These are phyloP conservation scores for Linderniella brevidens DNA, from an alignment of 257 asterid species.

Conservation along the genomic window DNA sequence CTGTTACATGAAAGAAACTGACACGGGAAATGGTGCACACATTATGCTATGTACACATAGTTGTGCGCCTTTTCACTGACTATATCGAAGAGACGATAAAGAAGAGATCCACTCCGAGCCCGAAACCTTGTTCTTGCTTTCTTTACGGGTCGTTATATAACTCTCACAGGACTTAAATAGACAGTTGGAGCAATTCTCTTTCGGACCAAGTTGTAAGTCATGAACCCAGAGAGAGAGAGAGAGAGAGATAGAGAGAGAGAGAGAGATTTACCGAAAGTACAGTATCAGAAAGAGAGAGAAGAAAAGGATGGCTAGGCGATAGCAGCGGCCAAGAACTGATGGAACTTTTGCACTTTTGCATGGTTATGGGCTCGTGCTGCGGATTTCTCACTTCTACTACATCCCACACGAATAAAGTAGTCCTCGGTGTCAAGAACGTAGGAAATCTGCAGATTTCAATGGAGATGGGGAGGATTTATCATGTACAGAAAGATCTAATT, in stretches of 20 bases:
- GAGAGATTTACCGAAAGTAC: not conserved
- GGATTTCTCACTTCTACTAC: not conserved
- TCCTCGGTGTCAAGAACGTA: slow-evolving; percentile 10
- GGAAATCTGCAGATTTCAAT: slow-evolving; percentile 2
- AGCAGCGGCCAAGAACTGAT: slow-evolving; percentile 29
- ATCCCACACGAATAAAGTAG: slow-evolving; percentile 1
- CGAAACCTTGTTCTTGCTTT: too few species aligned
- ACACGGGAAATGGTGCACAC: too few species aligned
- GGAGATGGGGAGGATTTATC: not conserved
- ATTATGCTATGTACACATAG: too few species aligned
- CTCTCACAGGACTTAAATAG: too few species aligned
- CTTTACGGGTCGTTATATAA: too few species aligned
- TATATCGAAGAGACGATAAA: too few species aligned
- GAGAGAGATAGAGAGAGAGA: not conserved
- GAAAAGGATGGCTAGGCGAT: not conserved
- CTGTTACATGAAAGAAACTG: too few species aligned
- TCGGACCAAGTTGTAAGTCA: too few species aligned
- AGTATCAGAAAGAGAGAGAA: not conserved
- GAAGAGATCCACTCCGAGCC: too few species aligned
- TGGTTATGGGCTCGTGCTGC: not conserved
- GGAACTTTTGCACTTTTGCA: slow-evolving; percentile 25
- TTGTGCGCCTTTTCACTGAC: too few species aligned
- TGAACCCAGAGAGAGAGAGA: too few species aligned
- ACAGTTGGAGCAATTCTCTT: too few species aligned
- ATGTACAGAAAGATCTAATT: not conserved